phyloP scores from a whole-genome alignment of 306 rosid species.

The Rosa multiflora region DNA sequence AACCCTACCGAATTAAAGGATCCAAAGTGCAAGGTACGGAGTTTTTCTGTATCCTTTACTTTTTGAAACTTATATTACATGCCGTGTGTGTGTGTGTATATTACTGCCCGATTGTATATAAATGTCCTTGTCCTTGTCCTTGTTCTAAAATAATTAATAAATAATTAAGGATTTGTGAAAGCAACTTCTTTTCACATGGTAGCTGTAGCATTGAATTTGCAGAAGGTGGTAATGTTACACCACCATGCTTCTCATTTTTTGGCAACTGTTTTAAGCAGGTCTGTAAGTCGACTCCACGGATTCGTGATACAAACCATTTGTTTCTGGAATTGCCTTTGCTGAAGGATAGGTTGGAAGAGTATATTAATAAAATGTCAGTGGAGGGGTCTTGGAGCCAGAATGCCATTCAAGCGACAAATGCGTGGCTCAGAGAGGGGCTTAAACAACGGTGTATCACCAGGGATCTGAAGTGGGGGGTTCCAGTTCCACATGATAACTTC shows the following conservation, averaged over 20 bases:
- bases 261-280: slow-evolving; percentile 42
- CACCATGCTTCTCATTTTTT: background rate
- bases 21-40: slow-evolving; percentile 88
- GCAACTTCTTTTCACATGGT: background rate
- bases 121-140: background rate
- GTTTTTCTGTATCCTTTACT: background rate
- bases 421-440: slow-evolving; percentile 91
- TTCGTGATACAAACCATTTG: slow-evolving; percentile 84
- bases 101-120: background rate
- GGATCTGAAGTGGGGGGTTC: slow-evolving; percentile 99
- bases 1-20: slow-evolving; percentile 78
- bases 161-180: background rate
- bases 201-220: background rate
- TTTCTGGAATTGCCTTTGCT: slow-evolving; percentile 89
- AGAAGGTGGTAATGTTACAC: background rate
- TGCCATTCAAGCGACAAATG: slow-evolving; percentile 84
- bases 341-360: slow-evolving; percentile 65
- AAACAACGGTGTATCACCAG: slow-evolving; percentile 84
- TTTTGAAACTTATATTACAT: background rate
- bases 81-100: background rate
- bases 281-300: slow-evolving; percentile 69
- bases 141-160: background rate
- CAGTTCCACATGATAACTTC: slow-evolving; percentile 89
- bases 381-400: slow-evolving; percentile 93
- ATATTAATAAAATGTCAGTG: slow-evolving; percentile 69